Evolutionary conservation across 345 rosid species (phyloP), one percentile per base, ranked within the genome.

Genomic region (Lagerstroemia speciosa): DNA sequence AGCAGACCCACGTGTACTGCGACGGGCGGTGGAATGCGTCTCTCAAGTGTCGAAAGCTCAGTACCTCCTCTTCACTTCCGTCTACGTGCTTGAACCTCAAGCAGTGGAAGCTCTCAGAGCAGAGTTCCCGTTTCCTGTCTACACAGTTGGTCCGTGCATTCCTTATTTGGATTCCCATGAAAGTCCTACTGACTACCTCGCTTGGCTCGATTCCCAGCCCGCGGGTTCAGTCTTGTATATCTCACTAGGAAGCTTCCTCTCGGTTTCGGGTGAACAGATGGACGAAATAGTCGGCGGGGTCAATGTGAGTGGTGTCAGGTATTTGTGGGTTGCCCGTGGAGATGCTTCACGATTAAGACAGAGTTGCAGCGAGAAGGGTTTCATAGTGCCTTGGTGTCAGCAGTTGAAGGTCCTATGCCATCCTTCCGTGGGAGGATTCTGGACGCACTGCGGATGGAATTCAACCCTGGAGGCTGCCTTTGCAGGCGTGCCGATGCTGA

Each of bases 361-460:
- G 16, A 45, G 6, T 14, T 67, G 46, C 26, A 27, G 75, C 11
- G 66, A 67, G 8, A 41, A 3, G 26, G 77, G 79, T 31, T 6
- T 76, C 6, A 71, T 76, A 20, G 53, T 80, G 34, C 72, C 83
- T 8, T 80, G 83, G 83, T 74, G 83, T 62, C 69, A 77, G 22
- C 80, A 74, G 32, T 50, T 77, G 74, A 72, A 62, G 65, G 96
- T 90, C 70, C 8, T 88, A 46, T 67, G 74, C 16, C 96, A 88
- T 68, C 52, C 65, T 66, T 78, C 83, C 0, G 38, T 86, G 0
- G 94, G 85, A 1, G 90, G 90, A 3, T 90, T 90, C 72, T 86
- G 79, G 88, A 82, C 84, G 0, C 93, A 90, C 60, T 86, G 90
- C 17, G 90, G 93, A 8, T 84, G 83, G 86, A 90, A 79, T 75